Conservation (phyloP, 2,329 filamentous ascomycete genomes). For the Neonectria magnoliae region DNA sequence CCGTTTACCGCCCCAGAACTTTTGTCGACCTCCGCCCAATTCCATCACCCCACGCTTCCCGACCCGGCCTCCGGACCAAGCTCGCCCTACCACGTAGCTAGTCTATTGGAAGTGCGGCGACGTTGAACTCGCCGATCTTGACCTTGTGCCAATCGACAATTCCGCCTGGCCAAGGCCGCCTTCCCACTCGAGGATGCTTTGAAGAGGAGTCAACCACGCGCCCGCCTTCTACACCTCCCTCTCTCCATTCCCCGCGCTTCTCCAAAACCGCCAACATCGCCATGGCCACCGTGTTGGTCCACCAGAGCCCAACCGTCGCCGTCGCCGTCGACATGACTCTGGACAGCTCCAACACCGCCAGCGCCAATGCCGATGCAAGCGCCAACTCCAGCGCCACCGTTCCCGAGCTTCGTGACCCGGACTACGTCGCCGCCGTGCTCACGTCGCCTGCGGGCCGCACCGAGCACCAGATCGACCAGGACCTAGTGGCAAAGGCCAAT, state of each 20-base stretch:
- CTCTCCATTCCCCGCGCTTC: slow-evolving; percentile 25
- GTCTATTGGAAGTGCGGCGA: not conserved
- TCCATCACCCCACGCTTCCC: slow-evolving; percentile 17
- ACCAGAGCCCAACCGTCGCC: slow-evolving; percentile 31
- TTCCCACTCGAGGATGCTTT: slow-evolving; percentile 35
- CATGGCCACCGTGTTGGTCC: slow-evolving; percentile 31
- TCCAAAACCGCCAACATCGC: slow-evolving; percentile 13
- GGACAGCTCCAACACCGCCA: slow-evolving; percentile 29
- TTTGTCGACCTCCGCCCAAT: not conserved
- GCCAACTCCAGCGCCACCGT: slow-evolving; percentile 31
- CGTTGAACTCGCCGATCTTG: not conserved
- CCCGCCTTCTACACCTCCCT: slow-evolving; percentile 19
- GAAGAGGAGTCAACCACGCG: slow-evolving; percentile 15
- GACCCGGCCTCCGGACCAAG: slow-evolving; percentile 8
- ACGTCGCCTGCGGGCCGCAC: slow-evolving; percentile 45
- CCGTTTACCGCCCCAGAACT: not conserved
- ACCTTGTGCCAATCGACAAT: slow-evolving; percentile 10
- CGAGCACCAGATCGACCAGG: slow-evolving; percentile 53
- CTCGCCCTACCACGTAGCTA: slow-evolving; percentile 6
- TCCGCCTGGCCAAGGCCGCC: slow-evolving; percentile 17
- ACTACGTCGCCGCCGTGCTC: slow-evolving; percentile 54
- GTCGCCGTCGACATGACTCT: slow-evolving; percentile 34
- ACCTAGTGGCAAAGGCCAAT: slow-evolving; percentile 49
- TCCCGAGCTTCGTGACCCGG: slow-evolving; percentile 54
- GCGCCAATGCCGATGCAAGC: slow-evolving; percentile 29